Evolutionary conservation across 2,329 filamentous ascomycete genomes (phyloP).

Genomic region (Paraconiothyrium sp.): DNA sequence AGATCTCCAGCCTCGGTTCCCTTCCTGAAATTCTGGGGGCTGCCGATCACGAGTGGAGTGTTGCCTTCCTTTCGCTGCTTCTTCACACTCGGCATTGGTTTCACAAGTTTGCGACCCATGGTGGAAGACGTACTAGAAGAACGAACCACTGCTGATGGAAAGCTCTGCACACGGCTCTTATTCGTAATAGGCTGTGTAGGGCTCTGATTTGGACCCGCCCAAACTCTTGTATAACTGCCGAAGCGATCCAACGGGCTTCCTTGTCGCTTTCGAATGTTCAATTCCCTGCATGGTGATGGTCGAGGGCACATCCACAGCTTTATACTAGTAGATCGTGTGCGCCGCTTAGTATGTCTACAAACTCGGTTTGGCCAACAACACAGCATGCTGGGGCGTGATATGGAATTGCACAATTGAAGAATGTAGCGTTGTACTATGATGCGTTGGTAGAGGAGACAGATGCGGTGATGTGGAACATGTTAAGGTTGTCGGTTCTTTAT

Average conservation of each 20-base stretch:
- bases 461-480: background rate
- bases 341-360: background rate
- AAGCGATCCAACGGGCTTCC: background rate
- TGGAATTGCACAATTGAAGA: background rate
- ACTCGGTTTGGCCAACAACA: background rate
- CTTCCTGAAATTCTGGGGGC: slow-evolving; percentile 6
- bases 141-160: background rate
- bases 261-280: background rate
- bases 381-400: background rate
- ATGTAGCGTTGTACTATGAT: background rate
- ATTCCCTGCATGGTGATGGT: background rate
- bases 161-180: background rate
- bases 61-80: background rate
- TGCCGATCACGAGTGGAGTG: slow-evolving; percentile 4
- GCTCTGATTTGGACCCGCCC: background rate
- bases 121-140: slow-evolving; percentile 3
- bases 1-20: background rate
- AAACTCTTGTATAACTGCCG: background rate
- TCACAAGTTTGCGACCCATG: slow-evolving; percentile 6
- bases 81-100: slow-evolving; percentile 1
- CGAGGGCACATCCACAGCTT: slow-evolving; percentile 1
- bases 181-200: background rate
- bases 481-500: background rate
- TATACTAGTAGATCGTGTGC: background rate
- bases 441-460: background rate